Evolutionary conservation across 495 filamentous ascomycete genomes (phyloP), one percentile per base, ranked within the genome.

Genomic region (Penicillium bovifimosum): DNA sequence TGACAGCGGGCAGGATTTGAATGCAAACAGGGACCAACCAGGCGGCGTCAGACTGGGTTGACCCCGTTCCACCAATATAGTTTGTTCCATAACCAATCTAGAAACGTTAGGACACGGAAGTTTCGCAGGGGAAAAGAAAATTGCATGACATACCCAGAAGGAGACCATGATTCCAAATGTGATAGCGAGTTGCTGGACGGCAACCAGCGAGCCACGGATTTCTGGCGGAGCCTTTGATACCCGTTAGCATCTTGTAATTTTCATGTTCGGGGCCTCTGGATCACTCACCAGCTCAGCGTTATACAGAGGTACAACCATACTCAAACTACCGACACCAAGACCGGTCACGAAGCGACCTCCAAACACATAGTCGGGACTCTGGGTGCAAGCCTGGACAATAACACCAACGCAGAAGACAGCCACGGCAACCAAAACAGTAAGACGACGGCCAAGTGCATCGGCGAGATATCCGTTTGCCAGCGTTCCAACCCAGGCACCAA

Each of bases 401-500:
- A 90, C 85, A 41, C 89, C 89, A 18, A 91, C 53, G 34, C 86
- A 80, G 72, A 95, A 92, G 33, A 91, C 77, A 11, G 70, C 59
- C 24, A 81, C 79, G 8, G 85, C 85, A 33, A 90, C 73, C 11
- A 91, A 58, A 40, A 91, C 82, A 24, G 83, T 79, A 57, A 85
- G 83, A 62, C 90, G 89, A 40, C 89, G 79, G 28, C 85, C 87
- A 14, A 87, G 64, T 8, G 76, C 75, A 70, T 92, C 88, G 32
- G 87, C 87, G 18, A 92, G 65, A 65, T 88, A 86, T 17, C 87
- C 87, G 34, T 83, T 87, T 42, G 84, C 75, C 26, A 92, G 72
- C 0, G 86, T 84, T 20, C 89, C 89, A 14, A 91, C 54, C 88
- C 87, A 91, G 38, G 88, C 88, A 57, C 88, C 89, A 3, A 95